Conservation (phyloP, 202 grass and related monocot genomes). For the Dendrocalamus latiflorus region DNA sequence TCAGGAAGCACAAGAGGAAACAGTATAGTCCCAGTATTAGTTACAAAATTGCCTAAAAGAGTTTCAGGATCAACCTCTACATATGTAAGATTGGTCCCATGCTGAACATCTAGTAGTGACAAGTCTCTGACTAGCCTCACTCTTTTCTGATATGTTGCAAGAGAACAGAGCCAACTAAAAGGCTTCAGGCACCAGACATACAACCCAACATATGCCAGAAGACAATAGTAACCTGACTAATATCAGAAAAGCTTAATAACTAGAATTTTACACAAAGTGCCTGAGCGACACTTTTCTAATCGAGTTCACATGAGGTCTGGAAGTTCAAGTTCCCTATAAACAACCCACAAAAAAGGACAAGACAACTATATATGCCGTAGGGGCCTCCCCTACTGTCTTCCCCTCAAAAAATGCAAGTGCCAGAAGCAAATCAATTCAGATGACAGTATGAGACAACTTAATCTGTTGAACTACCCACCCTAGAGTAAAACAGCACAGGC, state of each 20-base stretch:
- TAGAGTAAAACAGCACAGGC: neutral
- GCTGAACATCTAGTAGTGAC: neutral
- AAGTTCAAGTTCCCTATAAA: neutral
- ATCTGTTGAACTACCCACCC: neutral
- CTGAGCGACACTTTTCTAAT: neutral
- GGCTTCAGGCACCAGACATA: neutral
- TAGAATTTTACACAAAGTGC: neutral
- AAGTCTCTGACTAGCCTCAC: neutral
- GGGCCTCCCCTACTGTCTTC: no score
- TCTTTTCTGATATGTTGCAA: neutral
- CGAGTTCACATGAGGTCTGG: neutral
- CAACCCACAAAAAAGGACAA: neutral
- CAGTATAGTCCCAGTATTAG: neutral
- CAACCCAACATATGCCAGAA: conserved; percentile 1
- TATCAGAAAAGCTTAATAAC: neutral
- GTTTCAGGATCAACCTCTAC: neutral
- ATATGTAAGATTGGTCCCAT: neutral
- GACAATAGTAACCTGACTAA: neutral
- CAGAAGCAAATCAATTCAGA: neutral
- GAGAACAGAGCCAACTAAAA: neutral
- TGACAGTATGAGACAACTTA: neutral
- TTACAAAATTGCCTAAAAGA: neutral
- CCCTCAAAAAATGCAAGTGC: neutral
- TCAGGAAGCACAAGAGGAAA: neutral
- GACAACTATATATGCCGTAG: neutral